Base-by-base conservation (phyloP, 176 grass and related monocot genomes). In the Lolium multiflorum region DNA sequence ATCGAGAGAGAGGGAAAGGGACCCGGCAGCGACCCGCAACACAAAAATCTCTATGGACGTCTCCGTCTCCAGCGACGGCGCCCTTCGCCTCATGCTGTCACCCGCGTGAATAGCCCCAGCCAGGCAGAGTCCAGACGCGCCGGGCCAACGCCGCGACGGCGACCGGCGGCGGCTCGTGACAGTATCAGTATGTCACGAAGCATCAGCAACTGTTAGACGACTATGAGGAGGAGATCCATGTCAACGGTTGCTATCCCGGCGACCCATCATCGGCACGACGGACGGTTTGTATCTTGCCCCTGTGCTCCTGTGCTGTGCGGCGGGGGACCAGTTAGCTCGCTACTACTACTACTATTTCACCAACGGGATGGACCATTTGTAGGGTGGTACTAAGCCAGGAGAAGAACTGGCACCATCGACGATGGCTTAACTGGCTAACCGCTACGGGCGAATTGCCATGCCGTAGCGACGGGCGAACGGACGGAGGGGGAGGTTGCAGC, bases 1-100 rank as follows among this genome's bases (percentile, higher is more conserved):
- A 72, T 21, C 75, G 63, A 35, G 63, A 44, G 22, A 35, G 75
- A 57, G 22, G 22, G 86, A 91, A 77, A 91, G 70, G 83, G 77
- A 63, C 72, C 31, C 31, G 31, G 16, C 52, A 10, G 39, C 85
- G 77, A 38, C 89, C 47, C 85, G 58, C 75, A 47, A 65, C 5
- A 43, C 18, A 50, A 11, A 82, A 52, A 82, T 39, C 26, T 12
- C 82, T 51, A 6, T 71, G 35, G 11, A 4, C 25, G n/a, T 51
- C 74, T 41, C 81, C 51, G 15, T 35, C 56, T 49, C 44, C 46
- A 21, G 79, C 72, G 50, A 12, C 25, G 66, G 28, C 65, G 16
- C n/a, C 26, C 12, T 65, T 65, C 62, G 5, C 62, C 26, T 65
- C 25, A 31, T 31, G 25, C 24, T 3, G n/a, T 81, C 79, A 54